These are phyloP conservation scores for Daldinia childiae DNA, from an alignment of 495 filamentous ascomycete genomes.

Conservation along the genomic window DNA sequence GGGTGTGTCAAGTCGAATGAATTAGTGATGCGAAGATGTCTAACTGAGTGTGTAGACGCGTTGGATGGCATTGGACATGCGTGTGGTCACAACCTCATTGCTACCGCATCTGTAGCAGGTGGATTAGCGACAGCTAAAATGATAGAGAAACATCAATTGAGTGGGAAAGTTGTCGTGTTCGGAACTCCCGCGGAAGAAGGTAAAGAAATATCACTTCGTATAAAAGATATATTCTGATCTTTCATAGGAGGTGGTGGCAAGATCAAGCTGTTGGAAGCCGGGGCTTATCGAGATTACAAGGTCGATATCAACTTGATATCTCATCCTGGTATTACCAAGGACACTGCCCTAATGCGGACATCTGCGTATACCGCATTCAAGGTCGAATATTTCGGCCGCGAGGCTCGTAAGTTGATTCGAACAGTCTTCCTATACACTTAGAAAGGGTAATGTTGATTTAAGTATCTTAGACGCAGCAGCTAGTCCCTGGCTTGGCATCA, in stretches of 20 bases:
- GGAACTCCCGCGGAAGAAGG: conserved; percentile 78
- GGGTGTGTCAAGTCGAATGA: conserved; percentile 44
- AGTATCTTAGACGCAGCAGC: conserved; percentile 63
- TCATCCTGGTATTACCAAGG: conserved; percentile 59
- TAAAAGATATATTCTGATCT: conserved; percentile 16
- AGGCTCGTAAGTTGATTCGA: conserved; percentile 43
- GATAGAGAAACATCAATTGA: conserved; percentile 56
- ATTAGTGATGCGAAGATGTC: neutral
- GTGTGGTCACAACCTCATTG: conserved; percentile 76
- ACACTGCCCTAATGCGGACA: conserved; percentile 58
- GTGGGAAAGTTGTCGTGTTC: conserved; percentile 68
- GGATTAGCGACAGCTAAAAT: conserved; percentile 65
- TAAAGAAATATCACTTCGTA: conserved; percentile 18
- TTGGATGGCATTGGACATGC: conserved; percentile 71
- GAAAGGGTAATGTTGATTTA: conserved; percentile 11
- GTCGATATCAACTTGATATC: conserved; percentile 74
- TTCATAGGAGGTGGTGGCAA: conserved; percentile 68
- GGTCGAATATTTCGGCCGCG: conserved; percentile 62
- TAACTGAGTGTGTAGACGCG: conserved; percentile 53
- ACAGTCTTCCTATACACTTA: neutral
- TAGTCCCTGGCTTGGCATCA: conserved; percentile 71
- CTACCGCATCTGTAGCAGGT: conserved; percentile 67
- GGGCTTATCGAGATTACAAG: conserved; percentile 64
- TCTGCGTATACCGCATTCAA: conserved; percentile 59
- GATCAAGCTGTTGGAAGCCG: conserved; percentile 68